Percentiles rank a stretch among this genome's conserved stretches.
These are phyloP conservation scores for Pestalotiopsis sp. DNA, from an alignment of 2,329 filamentous ascomycete genomes.

Conservation along the genomic window DNA sequence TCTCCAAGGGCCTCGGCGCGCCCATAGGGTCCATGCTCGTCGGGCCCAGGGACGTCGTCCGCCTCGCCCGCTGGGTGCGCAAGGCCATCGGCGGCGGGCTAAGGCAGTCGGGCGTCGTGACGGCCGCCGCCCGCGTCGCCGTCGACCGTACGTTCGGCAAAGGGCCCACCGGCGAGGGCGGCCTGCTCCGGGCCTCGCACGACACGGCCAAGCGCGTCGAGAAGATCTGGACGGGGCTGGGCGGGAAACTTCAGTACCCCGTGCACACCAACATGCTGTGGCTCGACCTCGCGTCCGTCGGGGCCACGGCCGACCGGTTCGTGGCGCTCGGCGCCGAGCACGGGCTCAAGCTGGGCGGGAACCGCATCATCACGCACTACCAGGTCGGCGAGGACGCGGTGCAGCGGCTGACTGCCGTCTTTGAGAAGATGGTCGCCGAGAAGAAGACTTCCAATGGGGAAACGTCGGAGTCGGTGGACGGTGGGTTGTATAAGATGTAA, in stretches of 20 bases:
- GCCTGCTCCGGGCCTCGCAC: constrained; percentile 54
- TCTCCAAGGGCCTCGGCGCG: constrained; percentile 54
- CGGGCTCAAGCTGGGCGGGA: constrained; percentile 26
- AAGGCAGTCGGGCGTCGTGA: constrained; percentile 74
- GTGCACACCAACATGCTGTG: constrained; percentile 78
- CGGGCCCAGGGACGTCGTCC: constrained; percentile 53
- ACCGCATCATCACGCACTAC: constrained; percentile 32
- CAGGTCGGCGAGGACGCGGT: constrained; percentile 62
- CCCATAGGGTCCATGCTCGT: constrained; percentile 51
- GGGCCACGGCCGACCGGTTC: constrained; percentile 22
- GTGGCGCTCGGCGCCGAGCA: constrained; percentile 24
- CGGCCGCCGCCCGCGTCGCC: constrained; percentile 73
- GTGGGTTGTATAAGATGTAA: not conserved
- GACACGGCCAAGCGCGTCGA: constrained; percentile 59
- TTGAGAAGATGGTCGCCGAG: constrained; percentile 34
- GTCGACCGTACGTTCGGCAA: constrained; percentile 76
- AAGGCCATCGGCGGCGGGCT: constrained; percentile 81
- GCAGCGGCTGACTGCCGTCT: constrained; percentile 43
- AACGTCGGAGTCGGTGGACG: not conserved
- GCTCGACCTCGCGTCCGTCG: constrained; percentile 48
- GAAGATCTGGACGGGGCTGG: constrained; percentile 61
- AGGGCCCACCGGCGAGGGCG: constrained; percentile 37
- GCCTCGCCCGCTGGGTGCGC: constrained; percentile 71
- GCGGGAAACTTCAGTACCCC: constrained; percentile 58
- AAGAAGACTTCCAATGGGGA: constrained; percentile 1